Evolutionary conservation across 2,329 filamentous ascomycete species (phyloP).

Genomic region (Fonsecaea nubica): DNA sequence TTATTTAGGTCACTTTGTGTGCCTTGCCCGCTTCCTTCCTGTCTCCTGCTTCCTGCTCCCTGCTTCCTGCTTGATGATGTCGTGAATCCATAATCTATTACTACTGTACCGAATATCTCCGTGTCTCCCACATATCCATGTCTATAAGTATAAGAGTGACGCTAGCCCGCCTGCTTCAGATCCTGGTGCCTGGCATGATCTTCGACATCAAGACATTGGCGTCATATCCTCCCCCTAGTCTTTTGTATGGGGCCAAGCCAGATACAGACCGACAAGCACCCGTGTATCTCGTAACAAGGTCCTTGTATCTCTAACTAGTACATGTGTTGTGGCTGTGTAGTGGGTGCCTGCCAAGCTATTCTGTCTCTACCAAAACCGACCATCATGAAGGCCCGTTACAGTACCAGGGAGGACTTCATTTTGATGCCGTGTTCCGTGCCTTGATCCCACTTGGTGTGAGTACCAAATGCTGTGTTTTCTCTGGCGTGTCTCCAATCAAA

Average conservation of each 20-base stretch:
- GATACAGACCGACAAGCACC: too few relatives aligned
- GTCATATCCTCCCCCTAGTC: neutral
- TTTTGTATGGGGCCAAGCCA: too few relatives aligned
- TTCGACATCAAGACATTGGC: constrained; percentile 22
- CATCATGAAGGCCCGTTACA: neutral
- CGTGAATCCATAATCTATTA: too few relatives aligned
- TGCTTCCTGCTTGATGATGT: too few relatives aligned
- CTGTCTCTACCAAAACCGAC: neutral
- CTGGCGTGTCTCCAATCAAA: neutral
- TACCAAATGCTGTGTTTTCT: too few relatives aligned
- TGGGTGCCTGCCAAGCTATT: neutral
- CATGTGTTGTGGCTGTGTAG: constrained; percentile 14
- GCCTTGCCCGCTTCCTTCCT: too few relatives aligned
- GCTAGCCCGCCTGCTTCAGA: neutral
- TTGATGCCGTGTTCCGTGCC: neutral
- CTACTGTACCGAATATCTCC: too few relatives aligned
- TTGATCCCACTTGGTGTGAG: neutral
- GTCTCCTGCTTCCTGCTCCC: too few relatives aligned
- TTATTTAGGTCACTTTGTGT: too few relatives aligned
- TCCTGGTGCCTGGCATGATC: constrained; percentile 4
- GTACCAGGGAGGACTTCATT: neutral
- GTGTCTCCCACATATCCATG: neutral
- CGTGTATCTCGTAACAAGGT: neutral
- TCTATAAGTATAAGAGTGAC: neutral
- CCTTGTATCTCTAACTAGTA: neutral